Percentiles rank a stretch among this genome's conserved stretches.
phyloP scores from a whole-genome alignment of 2,329 filamentous ascomycete species.

The Magnaporthiopsis rhizophila region DNA sequence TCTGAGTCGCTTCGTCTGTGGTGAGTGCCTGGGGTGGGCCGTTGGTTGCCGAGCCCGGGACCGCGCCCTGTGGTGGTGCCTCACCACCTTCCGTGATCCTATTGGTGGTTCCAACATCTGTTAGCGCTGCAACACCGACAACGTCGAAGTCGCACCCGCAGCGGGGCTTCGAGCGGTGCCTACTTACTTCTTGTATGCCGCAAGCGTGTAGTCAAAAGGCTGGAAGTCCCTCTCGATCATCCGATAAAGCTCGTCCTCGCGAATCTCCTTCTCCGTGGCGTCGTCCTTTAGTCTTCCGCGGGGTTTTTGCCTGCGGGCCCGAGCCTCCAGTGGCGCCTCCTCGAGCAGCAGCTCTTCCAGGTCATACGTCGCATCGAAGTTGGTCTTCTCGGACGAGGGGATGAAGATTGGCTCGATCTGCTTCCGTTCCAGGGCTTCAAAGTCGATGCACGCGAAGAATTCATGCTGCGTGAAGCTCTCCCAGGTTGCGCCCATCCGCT shows the following conservation, averaged over 20 bases:
- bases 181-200: slow-evolving; percentile 63
- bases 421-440: slow-evolving; percentile 75
- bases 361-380: slow-evolving; percentile 98
- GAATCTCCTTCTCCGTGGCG: slow-evolving; percentile 88
- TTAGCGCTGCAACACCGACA: background rate
- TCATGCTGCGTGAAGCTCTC: slow-evolving; percentile 79
- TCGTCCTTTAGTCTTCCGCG: slow-evolving; percentile 87
- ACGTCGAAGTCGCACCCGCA: background rate
- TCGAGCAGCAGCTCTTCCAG: slow-evolving; percentile 88
- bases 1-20: slow-evolving; percentile 38
- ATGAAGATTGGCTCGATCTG: slow-evolving; percentile 85
- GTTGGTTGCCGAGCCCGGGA: slow-evolving; percentile 1
- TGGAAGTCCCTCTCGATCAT: slow-evolving; percentile 93
- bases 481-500: slow-evolving; percentile 80
- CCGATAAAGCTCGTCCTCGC: slow-evolving; percentile 86
- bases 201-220: slow-evolving; percentile 88
- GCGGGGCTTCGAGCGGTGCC: slow-evolving; percentile 18
- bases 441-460: slow-evolving; percentile 84
- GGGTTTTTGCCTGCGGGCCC: slow-evolving; percentile 88
- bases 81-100: slow-evolving; percentile 19
- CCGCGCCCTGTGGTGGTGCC: slow-evolving; percentile 9
- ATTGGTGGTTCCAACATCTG: background rate
- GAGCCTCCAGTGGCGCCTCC: slow-evolving; percentile 87
- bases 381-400: slow-evolving; percentile 94
- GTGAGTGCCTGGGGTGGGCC: slow-evolving; percentile 38